Conservation (phyloP, 768 basidiomycete genomes). For the Lactarius sanguifluus region DNA sequence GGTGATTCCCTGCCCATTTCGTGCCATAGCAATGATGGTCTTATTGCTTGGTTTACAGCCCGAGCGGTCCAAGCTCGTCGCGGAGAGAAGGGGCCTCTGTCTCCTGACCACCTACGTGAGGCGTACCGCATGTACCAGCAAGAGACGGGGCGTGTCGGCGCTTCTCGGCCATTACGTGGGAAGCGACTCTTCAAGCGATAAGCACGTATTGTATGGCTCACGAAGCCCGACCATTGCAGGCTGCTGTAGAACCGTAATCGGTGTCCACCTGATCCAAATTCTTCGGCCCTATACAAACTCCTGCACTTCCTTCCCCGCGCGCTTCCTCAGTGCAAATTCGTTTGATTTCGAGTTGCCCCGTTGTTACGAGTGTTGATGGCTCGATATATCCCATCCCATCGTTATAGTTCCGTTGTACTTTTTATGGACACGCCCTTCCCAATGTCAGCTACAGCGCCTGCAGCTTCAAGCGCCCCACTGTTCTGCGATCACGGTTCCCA, state of each 20-base stretch:
- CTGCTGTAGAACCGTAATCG: background rate
- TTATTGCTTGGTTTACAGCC: slow-evolving; percentile 44
- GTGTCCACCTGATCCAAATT: background rate
- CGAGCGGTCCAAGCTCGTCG: slow-evolving; percentile 71
- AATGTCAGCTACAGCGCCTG: background rate
- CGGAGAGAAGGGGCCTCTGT: slow-evolving; percentile 73
- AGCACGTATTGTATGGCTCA: slow-evolving; percentile 10
- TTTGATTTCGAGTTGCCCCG: background rate
- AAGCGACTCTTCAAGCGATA: slow-evolving; percentile 61
- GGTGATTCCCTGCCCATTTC: slow-evolving; percentile 43
- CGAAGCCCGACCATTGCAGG: slow-evolving; percentile 6
- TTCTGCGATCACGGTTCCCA: background rate
- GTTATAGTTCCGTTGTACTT: slow-evolving; percentile 7
- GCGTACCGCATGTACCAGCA: slow-evolving; percentile 82
- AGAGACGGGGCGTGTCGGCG: slow-evolving; percentile 78
- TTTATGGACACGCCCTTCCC: slow-evolving; percentile 15
- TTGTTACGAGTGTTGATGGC: background rate
- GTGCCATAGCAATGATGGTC: background rate
- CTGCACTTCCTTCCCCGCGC: background rate
- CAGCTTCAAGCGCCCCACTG: background rate
- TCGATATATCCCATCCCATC: background rate
- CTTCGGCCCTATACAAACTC: background rate
- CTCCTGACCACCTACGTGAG: slow-evolving; percentile 87
- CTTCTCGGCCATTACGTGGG: slow-evolving; percentile 65
- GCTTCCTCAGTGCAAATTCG: background rate